Base-by-base conservation (phyloP, 139 green algal genomes). In the Picocystis salinarum region DNA sequence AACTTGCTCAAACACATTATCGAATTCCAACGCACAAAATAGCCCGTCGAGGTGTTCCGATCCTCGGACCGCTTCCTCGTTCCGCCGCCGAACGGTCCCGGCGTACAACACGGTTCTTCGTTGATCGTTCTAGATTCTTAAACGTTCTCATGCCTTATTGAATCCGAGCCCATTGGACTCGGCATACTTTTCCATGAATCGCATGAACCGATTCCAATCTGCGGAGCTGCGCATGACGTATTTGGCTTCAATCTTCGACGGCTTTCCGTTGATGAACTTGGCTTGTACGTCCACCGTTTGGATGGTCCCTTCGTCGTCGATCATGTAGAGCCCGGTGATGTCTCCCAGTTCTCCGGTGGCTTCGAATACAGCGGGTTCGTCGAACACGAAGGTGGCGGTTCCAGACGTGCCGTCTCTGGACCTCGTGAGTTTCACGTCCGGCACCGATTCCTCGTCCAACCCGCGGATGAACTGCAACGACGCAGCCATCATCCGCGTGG, bases 211-310 rank as follows among this genome's bases (percentile, higher is more conserved):
- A 45, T 95, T 77, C 77, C 81, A 94, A 34, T 95, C 81, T 50
- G 78, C 73, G 19, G 64, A 53, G 48, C 40, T 76, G 33, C 64
- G 50, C 68, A 87, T 80, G 7, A 67, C 53, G 45, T 80, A 79
- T 20, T 50, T 50, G 4, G 78, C 78, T 62, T 91, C 78, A 50
- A 91, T 85, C 0, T 46, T 40, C 13, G 69, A 67, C 5, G 81
- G 81, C 67, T 93, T 93, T 40, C 82, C 88, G 55, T 98, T 97
- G 5, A 96, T 56, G 53, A 98, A 98, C 55, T 91, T 94, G 19
- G 86, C 85, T 50, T 83, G 82, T 15, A 98, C 88, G 23, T 98
- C 88, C 17, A 91, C 82, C 6, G 87, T 93, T 12, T 55, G 50
- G 20, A 94, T 52, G 3, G 37, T 50, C 58, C 80, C 77, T 62